Conservation (phyloP, 2,329 filamentous ascomycete genomes). For the Pestalotiopsis sp. region DNA sequence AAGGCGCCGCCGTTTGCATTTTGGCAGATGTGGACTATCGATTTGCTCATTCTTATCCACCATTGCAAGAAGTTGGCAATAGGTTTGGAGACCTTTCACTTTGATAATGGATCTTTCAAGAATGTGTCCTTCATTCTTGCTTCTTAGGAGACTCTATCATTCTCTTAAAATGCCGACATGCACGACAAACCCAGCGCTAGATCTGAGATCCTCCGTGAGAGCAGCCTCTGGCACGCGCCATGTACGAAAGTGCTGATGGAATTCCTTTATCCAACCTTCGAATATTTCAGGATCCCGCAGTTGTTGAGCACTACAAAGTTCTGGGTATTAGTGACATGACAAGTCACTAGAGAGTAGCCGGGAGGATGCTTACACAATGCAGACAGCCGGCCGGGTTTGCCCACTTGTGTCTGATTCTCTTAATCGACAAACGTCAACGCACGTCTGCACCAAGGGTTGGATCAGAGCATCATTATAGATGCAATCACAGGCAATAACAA, state of each 20-base stretch:
- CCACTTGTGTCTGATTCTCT: constrained; percentile 31
- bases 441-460: constrained; percentile 79
- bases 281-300: constrained; percentile 85
- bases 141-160: neutral
- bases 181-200: constrained; percentile 76
- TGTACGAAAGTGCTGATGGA: constrained; percentile 66
- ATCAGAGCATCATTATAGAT: constrained; percentile 93
- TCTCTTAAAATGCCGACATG: constrained; percentile 70
- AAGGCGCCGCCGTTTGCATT: neutral
- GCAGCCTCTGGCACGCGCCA: constrained; percentile 74
- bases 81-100: neutral
- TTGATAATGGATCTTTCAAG: neutral
- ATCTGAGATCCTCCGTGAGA: constrained; percentile 59
- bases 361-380: constrained; percentile 54
- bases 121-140: neutral
- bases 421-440: constrained; percentile 71
- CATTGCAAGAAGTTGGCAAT: too few relatives aligned
- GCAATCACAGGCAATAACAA: constrained; percentile 86
- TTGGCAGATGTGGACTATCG: too few relatives aligned
- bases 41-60: too few relatives aligned
- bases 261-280: constrained; percentile 74
- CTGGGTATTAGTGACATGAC: neutral
- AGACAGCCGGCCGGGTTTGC: constrained; percentile 59
- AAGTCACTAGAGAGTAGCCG: neutral
- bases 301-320: constrained; percentile 69